Evolutionary conservation across 164 flowering plant genomes (phyloP).

Genomic region (Piper betle): DNA sequence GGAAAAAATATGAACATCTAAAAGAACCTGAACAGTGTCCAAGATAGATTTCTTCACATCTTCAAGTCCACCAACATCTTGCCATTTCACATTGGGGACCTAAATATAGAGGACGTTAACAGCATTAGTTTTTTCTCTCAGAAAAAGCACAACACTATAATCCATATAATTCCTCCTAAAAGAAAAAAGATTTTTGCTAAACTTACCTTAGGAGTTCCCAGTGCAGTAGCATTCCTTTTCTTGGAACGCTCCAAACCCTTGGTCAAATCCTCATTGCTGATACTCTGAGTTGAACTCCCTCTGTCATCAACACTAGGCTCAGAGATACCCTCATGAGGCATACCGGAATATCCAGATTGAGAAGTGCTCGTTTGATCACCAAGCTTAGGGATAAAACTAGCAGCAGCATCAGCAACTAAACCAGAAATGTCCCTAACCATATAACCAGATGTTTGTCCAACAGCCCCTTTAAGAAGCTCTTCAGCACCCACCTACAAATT

Average conservation of each 20-base stretch:
- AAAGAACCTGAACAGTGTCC: conserved; percentile 85
- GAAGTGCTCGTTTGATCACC: conserved; percentile 5
- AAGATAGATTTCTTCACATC: conserved; percentile 86
- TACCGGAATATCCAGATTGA: conserved; percentile 13
- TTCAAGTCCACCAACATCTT: conserved; percentile 98
- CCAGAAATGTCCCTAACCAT: conserved; percentile 73
- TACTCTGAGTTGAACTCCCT: conserved; percentile 13
- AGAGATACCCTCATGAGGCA: conserved; percentile 3
- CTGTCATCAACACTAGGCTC: conserved; percentile 8
- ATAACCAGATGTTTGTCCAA: conserved; percentile 85
- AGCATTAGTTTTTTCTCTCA: neutral
- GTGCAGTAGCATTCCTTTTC: conserved; percentile 75
- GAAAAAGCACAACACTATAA: neutral
- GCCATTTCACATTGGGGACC: conserved; percentile 97
- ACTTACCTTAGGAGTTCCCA: conserved; percentile 90
- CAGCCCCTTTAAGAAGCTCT: conserved; percentile 51
- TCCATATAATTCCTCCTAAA: neutral
- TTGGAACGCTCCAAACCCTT: conserved; percentile 73
- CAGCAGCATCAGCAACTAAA: conserved; percentile 77
- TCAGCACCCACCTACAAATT: conserved; percentile 37
- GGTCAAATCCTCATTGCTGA: conserved; percentile 38
- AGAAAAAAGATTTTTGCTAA: neutral
- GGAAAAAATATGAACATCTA: neutral
- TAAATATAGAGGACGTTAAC: conserved; percentile 9
- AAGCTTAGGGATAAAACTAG: conserved; percentile 31